Base-by-base conservation (phyloP, 2,329 filamentous ascomycete genomes). In the Colletotrichum musicola region DNA sequence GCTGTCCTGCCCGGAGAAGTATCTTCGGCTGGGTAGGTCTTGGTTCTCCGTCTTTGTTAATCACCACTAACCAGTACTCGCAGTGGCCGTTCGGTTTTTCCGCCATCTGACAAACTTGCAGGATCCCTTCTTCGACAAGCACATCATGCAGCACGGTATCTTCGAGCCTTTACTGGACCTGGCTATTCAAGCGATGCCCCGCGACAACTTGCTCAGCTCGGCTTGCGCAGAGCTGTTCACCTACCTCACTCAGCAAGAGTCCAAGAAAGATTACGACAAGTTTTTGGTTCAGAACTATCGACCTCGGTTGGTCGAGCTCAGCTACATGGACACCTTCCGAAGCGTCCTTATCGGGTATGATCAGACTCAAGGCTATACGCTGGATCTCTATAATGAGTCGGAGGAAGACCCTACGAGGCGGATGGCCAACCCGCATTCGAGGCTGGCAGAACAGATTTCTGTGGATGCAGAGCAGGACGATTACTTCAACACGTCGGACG, bases 201-300 rank as follows among this genome's bases (percentile, higher is more conserved):
- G 94, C 49, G 95, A 99, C 79, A 98, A 98, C 73, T 85, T 99
- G 3, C 86, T 98, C 38, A 97, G 96, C 78, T 98, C 95, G 0
- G 95, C 95, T 9, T 97, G 94, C 74, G 85, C 98, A 10, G 96
- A 99, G 76, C 88, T 99, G 50, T 98, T 99, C 72, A 94, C 97
- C 75, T 94, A 92, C 75, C 93, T 98, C 74, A 94, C 91, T 77
- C 40, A 40, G 4, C 90, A 90, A 76, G 93, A 97, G 74, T 90
- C 90, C 63, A 86, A 95, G 74, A 97, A 94, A 78, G 89, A 92
- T 14, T 84, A 98, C 54, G 90, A 97, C 64, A 90, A 91, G 71
- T 93, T 98, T 76, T 83, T 98, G 22, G 93, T 97, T 12, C 92
- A 94, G 73, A 93, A 92, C 60, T 94, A 95, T 76, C 89, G 94